Conservation (phyloP, 2,329 filamentous ascomycete species). For the Pestalotiopsis sp. region DNA sequence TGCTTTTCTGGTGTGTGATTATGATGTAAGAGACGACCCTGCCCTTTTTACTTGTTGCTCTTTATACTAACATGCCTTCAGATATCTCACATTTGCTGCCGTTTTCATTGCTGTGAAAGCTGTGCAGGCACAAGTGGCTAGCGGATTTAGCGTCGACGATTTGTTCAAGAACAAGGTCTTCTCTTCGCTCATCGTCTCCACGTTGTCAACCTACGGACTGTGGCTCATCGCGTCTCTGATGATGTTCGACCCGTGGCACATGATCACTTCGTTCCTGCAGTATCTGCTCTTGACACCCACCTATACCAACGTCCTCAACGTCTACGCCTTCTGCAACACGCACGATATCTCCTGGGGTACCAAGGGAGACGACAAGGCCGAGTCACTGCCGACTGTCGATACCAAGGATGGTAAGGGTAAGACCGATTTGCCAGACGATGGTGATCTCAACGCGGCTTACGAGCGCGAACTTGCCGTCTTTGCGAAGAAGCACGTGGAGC, state of each 20-base stretch:
- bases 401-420: slow-evolving; percentile 89
- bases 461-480: slow-evolving; percentile 81
- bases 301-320: slow-evolving; percentile 98
- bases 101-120: slow-evolving; percentile 91
- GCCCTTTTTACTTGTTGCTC: neutral
- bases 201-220: slow-evolving; percentile 89
- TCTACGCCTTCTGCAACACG: slow-evolving; percentile 98
- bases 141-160: slow-evolving; percentile 68
- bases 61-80: slow-evolving; percentile 30
- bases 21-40: slow-evolving; percentile 71
- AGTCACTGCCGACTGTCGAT: slow-evolving; percentile 85
- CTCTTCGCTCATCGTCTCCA: slow-evolving; percentile 89
- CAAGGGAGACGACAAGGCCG: slow-evolving; percentile 95
- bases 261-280: slow-evolving; percentile 94
- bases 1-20: slow-evolving; percentile 96
- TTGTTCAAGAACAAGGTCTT: slow-evolving; percentile 89
- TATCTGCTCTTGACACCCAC: slow-evolving; percentile 94
- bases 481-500: slow-evolving; percentile 71
- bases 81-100: slow-evolving; percentile 91
- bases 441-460: slow-evolving; percentile 93
- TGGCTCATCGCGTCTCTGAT: slow-evolving; percentile 90
- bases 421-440: slow-evolving; percentile 93
- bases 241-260: slow-evolving; percentile 99
- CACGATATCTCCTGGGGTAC: slow-evolving; percentile 98
- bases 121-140: slow-evolving; percentile 72